These are phyloP conservation scores for Yarrowia sp. DNA, from an alignment of 805 yeast species.

Conservation along the genomic window DNA sequence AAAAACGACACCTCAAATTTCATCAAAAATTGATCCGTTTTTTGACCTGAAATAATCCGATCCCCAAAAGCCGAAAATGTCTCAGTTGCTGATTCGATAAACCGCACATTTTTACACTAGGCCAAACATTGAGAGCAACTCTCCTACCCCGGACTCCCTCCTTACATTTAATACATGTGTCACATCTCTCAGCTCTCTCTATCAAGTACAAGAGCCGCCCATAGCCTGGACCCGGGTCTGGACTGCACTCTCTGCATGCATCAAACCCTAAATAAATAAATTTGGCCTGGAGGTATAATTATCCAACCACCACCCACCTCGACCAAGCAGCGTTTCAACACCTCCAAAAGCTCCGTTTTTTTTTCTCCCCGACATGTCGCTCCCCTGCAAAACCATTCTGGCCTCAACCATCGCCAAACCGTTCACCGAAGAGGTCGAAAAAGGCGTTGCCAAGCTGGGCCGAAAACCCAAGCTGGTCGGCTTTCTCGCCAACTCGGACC, in stretches of 20 bases:
- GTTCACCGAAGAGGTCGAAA: constrained; percentile 67
- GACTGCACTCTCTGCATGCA: not conserved
- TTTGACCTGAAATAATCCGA: no score
- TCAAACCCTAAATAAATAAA: not conserved
- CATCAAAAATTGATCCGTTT: no score
- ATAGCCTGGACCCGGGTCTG: constrained; percentile 25
- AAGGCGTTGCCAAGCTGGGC: constrained; percentile 52
- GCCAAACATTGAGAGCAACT: no score
- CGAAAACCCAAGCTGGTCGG: constrained; percentile 82
- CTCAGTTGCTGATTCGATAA: no score
- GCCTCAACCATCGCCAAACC: constrained; percentile 87
- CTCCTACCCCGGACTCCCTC: not conserved
- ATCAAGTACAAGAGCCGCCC: not conserved
- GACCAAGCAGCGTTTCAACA: not conserved
- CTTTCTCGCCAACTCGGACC: constrained; percentile 85
- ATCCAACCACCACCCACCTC: no score
- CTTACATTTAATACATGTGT: constrained; percentile 3
- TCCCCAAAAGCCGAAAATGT: no score
- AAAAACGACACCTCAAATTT: no score
- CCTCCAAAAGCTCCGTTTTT: no score
- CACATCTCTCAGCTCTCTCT: not conserved
- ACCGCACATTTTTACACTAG: no score
- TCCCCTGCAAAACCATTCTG: constrained; percentile 55
- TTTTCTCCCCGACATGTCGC: not conserved
- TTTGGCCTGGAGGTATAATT: constrained; percentile 7